These are phyloP conservation scores for Skeletonema marinoi DNA, from an alignment of 108 stramenopile species.

Conservation along the genomic window DNA sequence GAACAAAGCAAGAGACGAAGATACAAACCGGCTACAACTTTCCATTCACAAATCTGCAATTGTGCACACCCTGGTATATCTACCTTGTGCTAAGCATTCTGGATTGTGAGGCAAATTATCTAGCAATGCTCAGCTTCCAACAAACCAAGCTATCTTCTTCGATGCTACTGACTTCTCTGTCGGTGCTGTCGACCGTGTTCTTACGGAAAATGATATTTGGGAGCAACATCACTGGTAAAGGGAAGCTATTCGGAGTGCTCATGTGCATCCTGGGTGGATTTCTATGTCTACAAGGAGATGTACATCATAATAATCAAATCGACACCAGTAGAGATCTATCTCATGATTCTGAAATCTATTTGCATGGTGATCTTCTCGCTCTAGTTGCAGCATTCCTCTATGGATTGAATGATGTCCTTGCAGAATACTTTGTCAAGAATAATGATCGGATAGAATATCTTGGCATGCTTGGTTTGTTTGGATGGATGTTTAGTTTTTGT, in stretches of 20 bases:
- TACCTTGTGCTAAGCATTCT: constrained; percentile 78
- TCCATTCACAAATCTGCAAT: constrained; percentile 34
- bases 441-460: constrained; percentile 71
- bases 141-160: constrained; percentile 75
- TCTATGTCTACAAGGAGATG: constrained; percentile 32
- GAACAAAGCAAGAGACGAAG: constrained; percentile 12
- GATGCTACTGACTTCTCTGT: constrained; percentile 47
- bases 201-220: constrained; percentile 35
- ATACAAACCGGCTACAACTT: constrained; percentile 3
- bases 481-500: constrained; percentile 45
- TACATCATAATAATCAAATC: not conserved
- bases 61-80: constrained; percentile 52
- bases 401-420: constrained; percentile 66
- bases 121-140: constrained; percentile 81
- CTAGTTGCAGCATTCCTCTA: constrained; percentile 62
- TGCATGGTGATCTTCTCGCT: constrained; percentile 63
- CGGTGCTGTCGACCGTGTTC: constrained; percentile 25
- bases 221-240: constrained; percentile 1
- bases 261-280: constrained; percentile 40
- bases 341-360: not conserved
- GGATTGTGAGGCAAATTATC: constrained; percentile 94
- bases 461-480: constrained; percentile 77
- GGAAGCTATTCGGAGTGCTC: constrained; percentile 24
- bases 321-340: not conserved
- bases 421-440: constrained; percentile 65